phyloP scores from a whole-genome alignment of 1,284 basidiomycete species.

The Phylloboletellus chloephorus region DNA sequence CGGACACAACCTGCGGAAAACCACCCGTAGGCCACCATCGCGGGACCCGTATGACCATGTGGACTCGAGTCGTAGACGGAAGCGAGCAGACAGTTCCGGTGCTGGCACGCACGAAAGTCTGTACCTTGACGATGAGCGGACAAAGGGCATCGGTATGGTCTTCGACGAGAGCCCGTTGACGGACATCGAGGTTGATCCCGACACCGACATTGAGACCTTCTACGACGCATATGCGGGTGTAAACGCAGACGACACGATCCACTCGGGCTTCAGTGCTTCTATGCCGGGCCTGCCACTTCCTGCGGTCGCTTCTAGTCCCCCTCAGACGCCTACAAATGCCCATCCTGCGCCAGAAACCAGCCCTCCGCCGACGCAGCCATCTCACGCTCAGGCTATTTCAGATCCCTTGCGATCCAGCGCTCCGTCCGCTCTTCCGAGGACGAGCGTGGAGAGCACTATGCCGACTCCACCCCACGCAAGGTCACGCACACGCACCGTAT shows the following conservation, averaged over 20 bases:
- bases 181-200: slow-evolving; percentile 52
- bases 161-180: slow-evolving; percentile 67
- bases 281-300: slow-evolving; percentile 2
- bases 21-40: slow-evolving; percentile 21
- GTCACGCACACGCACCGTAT: slow-evolving; percentile 17
- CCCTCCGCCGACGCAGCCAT: slow-evolving; percentile 38
- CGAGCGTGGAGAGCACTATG: slow-evolving; percentile 28
- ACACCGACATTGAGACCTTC: slow-evolving; percentile 25
- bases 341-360: slow-evolving; percentile 11
- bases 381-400: slow-evolving; percentile 28
- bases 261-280: slow-evolving; percentile 10
- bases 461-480: slow-evolving; percentile 19
- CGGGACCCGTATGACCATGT: slow-evolving; percentile 24
- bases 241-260: slow-evolving; percentile 19
- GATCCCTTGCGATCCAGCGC: slow-evolving; percentile 18
- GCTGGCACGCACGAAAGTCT: slow-evolving; percentile 52
- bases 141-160: slow-evolving; percentile 43
- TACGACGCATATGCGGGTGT: slow-evolving; percentile 24
- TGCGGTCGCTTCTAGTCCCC: slow-evolving; percentile 17
- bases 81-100: slow-evolving; percentile 56
- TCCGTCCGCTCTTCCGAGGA: slow-evolving; percentile 25
- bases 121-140: slow-evolving; percentile 58
- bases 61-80: slow-evolving; percentile 32
- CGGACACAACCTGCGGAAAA: slow-evolving; percentile 44
- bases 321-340: slow-evolving; percentile 24